Evolutionary conservation across 1,284 basidiomycete genomes (phyloP), one percentile per base, ranked within the genome.

Genomic region (Boletellus sp.): DNA sequence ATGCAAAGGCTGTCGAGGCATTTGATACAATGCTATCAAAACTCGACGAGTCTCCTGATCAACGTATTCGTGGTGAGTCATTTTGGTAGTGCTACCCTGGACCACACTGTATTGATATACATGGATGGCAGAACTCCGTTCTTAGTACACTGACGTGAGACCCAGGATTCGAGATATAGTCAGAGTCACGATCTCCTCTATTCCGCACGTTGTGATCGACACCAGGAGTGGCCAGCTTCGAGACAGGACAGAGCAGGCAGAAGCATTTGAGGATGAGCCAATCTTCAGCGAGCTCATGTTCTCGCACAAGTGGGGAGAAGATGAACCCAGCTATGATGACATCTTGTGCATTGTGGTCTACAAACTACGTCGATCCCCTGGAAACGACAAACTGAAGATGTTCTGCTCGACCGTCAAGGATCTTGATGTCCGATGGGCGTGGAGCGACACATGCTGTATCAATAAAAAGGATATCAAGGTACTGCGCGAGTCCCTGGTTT

Each of bases 251-350:
- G 13, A 10, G 16, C 43, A 23, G 25, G 17, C 7, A 17, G 11
- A 22, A 14, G 19, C 35, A 13, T 44, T 44, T 8, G 8, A 26
- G 11, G 14, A 5, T 5, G 14, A 22, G 8, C 21, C 36, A 2
- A 37, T 25, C 20, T 37, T 45, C 10, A 7, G 17, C 6, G 9
- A 19, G 17, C 8, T 19, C 4, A 55, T 59, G 54, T 13, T 53
- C 9, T 55, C 54, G 0, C 54, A 53, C 13, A 35, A n/a, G 19
- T 54, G 55, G 53, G 21, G 53, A 8, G 16, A 8, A 1, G 19
- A 20, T 1, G 47, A 57, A 29, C 52, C 53, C 0, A 16, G 20
- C 1, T 34, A 55, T 4, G 41, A 45, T 10, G 2, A 6, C 2
- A 38, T 58, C 14, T n/a, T 36, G 17, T 11, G 29, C 1, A 43